phyloP scores from a whole-genome alignment of 2,329 filamentous ascomycete species.

The Balansia obtecta region DNA sequence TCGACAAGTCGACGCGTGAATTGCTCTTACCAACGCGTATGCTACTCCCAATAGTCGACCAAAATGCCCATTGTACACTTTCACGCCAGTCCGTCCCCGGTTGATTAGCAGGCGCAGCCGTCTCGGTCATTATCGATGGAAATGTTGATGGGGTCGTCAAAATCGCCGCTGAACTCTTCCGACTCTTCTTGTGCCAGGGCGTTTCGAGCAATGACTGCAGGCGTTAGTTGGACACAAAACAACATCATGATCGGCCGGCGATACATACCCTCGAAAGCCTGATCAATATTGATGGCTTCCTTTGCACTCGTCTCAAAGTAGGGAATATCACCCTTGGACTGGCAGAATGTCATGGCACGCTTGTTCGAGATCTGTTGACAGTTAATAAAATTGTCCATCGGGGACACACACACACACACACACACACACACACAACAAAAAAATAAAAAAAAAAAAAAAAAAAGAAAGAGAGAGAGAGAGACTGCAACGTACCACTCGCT shows the following conservation, averaged over 20 bases:
- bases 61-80: not conserved
- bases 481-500: conserved; percentile 58
- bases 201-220: conserved; percentile 82
- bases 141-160: conserved; percentile 96
- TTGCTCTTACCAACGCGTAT: conserved; percentile 7
- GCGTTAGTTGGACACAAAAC: not conserved
- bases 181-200: conserved; percentile 94
- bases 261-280: conserved; percentile 50
- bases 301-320: conserved; percentile 99
- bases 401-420: no score
- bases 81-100: not conserved
- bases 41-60: not conserved
- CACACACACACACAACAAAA: not conserved
- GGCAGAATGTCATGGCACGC: conserved; percentile 92
- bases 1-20: not conserved
- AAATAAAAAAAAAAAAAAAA: not conserved
- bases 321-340: conserved; percentile 92
- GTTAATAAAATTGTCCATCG: not conserved
- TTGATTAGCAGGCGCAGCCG: conserved; percentile 71
- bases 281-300: conserved; percentile 96
- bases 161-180: conserved; percentile 94
- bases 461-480: not conserved
- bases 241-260: not conserved
- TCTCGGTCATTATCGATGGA: conserved; percentile 89
- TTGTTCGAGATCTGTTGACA: conserved; percentile 70